Conservation (phyloP, 1,284 basidiomycete genomes). For the Malassezia brasiliensis region DNA sequence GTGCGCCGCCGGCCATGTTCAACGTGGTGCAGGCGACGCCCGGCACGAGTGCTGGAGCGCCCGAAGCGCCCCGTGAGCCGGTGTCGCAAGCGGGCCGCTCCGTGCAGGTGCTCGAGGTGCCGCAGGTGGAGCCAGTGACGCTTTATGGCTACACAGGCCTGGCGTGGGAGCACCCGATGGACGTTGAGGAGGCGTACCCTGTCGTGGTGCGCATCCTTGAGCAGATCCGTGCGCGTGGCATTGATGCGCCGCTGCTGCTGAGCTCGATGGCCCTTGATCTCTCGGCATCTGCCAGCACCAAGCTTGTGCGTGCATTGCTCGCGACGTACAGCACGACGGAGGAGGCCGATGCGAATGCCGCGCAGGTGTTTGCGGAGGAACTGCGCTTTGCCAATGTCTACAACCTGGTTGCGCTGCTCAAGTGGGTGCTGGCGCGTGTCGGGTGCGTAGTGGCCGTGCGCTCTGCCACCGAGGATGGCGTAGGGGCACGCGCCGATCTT, state of each 20-base stretch:
- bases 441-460: slow-evolving; percentile 39
- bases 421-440: slow-evolving; percentile 44
- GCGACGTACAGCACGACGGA: slow-evolving; percentile 5
- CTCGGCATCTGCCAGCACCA: slow-evolving; percentile 25
- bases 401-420: slow-evolving; percentile 43
- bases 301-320: slow-evolving; percentile 25
- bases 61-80: background rate
- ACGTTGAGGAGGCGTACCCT: slow-evolving; percentile 20
- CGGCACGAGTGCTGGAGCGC: no score
- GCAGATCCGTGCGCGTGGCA: slow-evolving; percentile 31
- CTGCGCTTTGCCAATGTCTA: slow-evolving; percentile 39
- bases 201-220: slow-evolving; percentile 29
- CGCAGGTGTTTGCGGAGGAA: slow-evolving; percentile 26
- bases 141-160: slow-evolving; percentile 36
- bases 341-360: background rate
- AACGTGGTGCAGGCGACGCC: no score
- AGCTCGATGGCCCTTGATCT: slow-evolving; percentile 45
- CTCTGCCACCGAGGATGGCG: slow-evolving; percentile 15
- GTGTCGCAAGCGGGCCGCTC: background rate
- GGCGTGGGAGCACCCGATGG: slow-evolving; percentile 31
- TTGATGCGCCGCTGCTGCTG: slow-evolving; percentile 42
- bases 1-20: no score
- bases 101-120: background rate
- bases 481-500: slow-evolving; percentile 20
- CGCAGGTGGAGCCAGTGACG: slow-evolving; percentile 1